Percentiles rank a stretch among this genome's conserved stretches.
Conservation (phyloP, 2,329 filamentous ascomycete species). For the Aspergillus fumigatus region DNA sequence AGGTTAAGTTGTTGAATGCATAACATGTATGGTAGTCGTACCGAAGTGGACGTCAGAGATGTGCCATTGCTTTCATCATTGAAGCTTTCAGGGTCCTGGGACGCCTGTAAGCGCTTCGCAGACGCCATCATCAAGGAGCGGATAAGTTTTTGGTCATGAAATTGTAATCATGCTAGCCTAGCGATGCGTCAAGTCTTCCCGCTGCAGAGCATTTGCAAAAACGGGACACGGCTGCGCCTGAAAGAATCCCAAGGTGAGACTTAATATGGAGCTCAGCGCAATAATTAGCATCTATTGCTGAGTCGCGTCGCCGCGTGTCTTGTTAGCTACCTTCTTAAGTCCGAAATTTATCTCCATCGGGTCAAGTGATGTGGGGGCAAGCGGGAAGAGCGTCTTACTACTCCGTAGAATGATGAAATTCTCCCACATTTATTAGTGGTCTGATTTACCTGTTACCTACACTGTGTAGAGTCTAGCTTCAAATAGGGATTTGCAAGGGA, state of each 20-base stretch:
- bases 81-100: constrained; percentile 25
- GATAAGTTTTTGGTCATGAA: background rate
- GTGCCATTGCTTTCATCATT: constrained; percentile 26
- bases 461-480: background rate
- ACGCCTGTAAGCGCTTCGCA: constrained; percentile 36
- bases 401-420: background rate
- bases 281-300: background rate
- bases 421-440: background rate
- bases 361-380: background rate
- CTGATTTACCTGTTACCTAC: background rate
- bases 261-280: too few species aligned
- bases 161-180: background rate
- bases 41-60: constrained; percentile 24
- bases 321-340: background rate
- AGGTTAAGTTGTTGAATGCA: constrained; percentile 9
- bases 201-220: background rate
- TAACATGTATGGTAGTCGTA: constrained; percentile 15
- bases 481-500: background rate
- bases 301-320: constrained; percentile 13
- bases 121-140: constrained; percentile 35
- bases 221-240: background rate
- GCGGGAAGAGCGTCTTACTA: background rate
- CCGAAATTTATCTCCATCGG: background rate
- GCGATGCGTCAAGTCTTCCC: background rate
- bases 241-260: background rate